Evolutionary conservation across 345 rosid species (phyloP), one percentile per base, ranked within the genome.

Genomic region (Noccaea bulbosa): DNA sequence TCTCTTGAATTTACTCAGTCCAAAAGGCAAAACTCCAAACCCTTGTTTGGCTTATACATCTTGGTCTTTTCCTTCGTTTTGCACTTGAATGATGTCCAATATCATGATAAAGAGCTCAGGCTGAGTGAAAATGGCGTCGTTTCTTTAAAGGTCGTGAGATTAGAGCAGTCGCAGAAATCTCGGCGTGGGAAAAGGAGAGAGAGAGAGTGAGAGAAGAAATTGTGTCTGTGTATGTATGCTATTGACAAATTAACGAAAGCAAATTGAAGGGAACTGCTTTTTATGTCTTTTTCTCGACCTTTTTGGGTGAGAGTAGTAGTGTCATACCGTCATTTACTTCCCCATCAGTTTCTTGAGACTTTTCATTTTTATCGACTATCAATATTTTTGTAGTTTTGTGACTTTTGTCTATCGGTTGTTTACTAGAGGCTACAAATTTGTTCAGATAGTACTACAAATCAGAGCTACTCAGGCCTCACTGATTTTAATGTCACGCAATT

Each of bases 101-200:
- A 16, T 55, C 24, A 43, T 0, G 66, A 34, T 33, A 34, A 55
- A 47, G 37, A 64, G 37, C 38, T 48, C 35, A 17, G n/a, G 34
- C 52, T 41, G 41, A 70, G 43, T 35, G 50, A 24, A 61, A 58
- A 59, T 33, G 75, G 65, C 10, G 56, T 70, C 52, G 77, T n/a
- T 11, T 40, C 49, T 44, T 66, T 27, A 38, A 43, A 33, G 48
- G 63, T 22, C 2, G 71, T 30, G 52, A 60, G 49, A 58, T 11
- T 9, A 50, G 72, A 74, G 48, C 33, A 67, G 69, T 64, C 48
- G 62, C 56, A 54, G 51, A 73, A 67, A 73, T 70, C 65, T 72
- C 71, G 66, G 65, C 72, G 51, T 48, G 35, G 3, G 35, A 70
- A 51, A 33, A 54, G 69, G 49, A 65, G 48, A 53, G 51, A 67